Evolutionary conservation across 2,329 filamentous ascomycete genomes (phyloP), one percentile per base, ranked within the genome.

Genomic region (Colletotrichum destructivum): DNA sequence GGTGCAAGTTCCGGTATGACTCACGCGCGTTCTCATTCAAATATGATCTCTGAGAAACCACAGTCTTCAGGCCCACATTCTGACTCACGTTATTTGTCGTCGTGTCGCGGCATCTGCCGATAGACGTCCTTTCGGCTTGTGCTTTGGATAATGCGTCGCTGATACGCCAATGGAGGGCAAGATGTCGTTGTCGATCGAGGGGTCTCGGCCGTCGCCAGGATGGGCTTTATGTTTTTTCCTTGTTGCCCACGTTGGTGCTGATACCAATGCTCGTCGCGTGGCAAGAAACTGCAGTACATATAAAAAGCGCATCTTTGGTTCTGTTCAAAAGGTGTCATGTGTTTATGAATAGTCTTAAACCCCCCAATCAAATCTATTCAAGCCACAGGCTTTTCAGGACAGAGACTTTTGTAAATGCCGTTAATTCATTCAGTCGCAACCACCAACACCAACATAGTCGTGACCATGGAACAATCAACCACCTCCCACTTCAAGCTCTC

Each of bases 401-500:
- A 7, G 16, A 6, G 31, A 3, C 12, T 4, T n/a, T 1, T 26
- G 16, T 16, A 15, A 18, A 21, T 8, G 21, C 9, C 60, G 6
- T 6, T 15, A 1, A 2, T 7, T 3, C 23, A 62, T 16, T 13
- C 12, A 31, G 44, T 9, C 31, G 44, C 51, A 6, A 46, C 49
- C 15, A 62, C 54, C 69, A 62, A 31, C 49, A 38, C 18, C 8
- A 54, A 15, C 59, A 56, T 56, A 3, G 13, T 40, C 46, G 11
- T 54, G 23, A 23, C 4, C 21, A 72, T 69, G 69, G 65, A 72
- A 15, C 57, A 55, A 8, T 2, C 47, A 23, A 42, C 0, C 52
- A 60, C 42, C 8, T 72, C 70, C 13, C 66, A 66, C 12, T 72
- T 72, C 61, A 72, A 71, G 61, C 70, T 72, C n/a, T 61, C 70